Base-by-base conservation (phyloP, 768 basidiomycete genomes). In the Symmetrospora coprosmae region DNA sequence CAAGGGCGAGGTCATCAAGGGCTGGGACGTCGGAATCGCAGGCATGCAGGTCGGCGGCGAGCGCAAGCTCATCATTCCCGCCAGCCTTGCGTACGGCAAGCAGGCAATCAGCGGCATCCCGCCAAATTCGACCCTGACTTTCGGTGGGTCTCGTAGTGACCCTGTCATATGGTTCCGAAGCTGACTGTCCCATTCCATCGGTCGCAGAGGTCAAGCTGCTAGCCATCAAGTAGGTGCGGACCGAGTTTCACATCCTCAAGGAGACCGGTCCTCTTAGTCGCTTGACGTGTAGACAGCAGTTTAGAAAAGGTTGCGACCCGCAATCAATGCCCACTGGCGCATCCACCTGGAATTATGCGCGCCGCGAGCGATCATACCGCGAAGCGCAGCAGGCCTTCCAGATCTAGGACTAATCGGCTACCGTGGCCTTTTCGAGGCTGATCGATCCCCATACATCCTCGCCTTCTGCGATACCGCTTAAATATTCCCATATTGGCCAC, bases 31-130 rank as follows among this genome's bases (percentile, higher is more conserved):
- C 68, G 92, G 91, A 38, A 77, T 96, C 58, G 82, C 77, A 30
- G 92, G 92, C 33, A 94, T 97, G 90, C 83, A 86, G 67, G 81
- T 84, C 38, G 76, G 76, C 43, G 90, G 91, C 27, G 90, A 96
- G 74, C 81, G 92, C 50, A 74, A 81, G 60, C 76, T 97, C 65
- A 81, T 78, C 40, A 78, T 90, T 48, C 87, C 87, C 41, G 75
- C 85, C 14, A 68, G 76, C 28, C 77, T 86, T 76, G 84, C 72
- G 19, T 86, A 76, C 68, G 92, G 91, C 41, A 78, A 75, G 65
- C 76, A 74, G 68, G 82, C 82, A 68, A 70, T 73, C 5, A 64
- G 63, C 2, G 78, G 71, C 9, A 90, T 92, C 58, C 89, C 89
- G 50, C 68, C 81, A 38, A 85, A 52, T 50, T 40, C 61, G 21